Evolutionary conservation across 345 rosid genomes (phyloP).

Genomic region (rapeseed (Brassica napus)): Da-Ae NC_063444.1:13503001-13503500

Average conservation of each 20-base stretch:
- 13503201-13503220: background rate
- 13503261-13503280: background rate
- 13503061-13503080: constrained; percentile 12
- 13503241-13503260: background rate
- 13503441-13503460: constrained; percentile 6
- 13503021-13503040: constrained; percentile 3
- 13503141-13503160: background rate
- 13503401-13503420: background rate
- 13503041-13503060: constrained; percentile 12
- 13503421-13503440: background rate
- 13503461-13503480: background rate
- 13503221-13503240: constrained; percentile 3
- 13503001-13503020: constrained; percentile 56
- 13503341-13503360: constrained; percentile 2
- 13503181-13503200: background rate
- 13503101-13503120: background rate
- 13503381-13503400: background rate
- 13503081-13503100: background rate
- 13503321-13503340: constrained; percentile 6
- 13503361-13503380: background rate
- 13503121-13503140: background rate
- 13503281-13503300: background rate
- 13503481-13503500: constrained; percentile 4
- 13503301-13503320: background rate
- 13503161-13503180: background rate